Evolutionary conservation across 73 alveolate species (phyloP).

Genomic region (Blepharisma japonicum): DNA sequence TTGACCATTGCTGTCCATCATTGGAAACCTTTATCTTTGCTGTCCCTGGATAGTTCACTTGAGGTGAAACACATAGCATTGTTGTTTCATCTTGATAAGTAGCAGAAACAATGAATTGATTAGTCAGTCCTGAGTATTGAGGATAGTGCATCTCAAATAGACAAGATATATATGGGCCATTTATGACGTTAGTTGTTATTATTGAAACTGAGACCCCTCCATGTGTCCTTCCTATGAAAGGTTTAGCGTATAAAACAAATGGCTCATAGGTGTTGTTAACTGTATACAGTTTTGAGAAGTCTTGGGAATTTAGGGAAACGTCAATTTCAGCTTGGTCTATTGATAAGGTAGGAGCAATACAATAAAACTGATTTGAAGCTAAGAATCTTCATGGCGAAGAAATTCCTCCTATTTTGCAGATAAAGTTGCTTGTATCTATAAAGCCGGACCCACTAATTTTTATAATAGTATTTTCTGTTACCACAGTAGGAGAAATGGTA

Average conservation of each 20-base stretch:
- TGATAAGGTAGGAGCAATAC: background rate
- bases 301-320: background rate
- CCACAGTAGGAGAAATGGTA: background rate
- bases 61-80: slow-evolving; percentile 7
- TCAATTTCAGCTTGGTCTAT: background rate
- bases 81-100: background rate
- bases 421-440: background rate
- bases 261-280: background rate
- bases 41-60: slow-evolving; percentile 14
- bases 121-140: background rate
- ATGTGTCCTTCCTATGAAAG: background rate
- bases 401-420: background rate
- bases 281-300: background rate
- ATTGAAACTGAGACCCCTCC: slow-evolving; percentile 30
- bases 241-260: background rate
- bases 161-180: background rate
- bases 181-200: background rate
- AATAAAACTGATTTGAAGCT: background rate
- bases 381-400: background rate
- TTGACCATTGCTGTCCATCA: slow-evolving; percentile 5
- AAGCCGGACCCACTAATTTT: slow-evolving; percentile 2
- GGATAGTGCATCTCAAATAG: background rate
- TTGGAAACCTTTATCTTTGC: background rate
- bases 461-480: background rate
- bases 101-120: background rate